Base-by-base conservation (phyloP, 805 yeast genomes). In the Wickerhamomyces queroliae region DNA sequence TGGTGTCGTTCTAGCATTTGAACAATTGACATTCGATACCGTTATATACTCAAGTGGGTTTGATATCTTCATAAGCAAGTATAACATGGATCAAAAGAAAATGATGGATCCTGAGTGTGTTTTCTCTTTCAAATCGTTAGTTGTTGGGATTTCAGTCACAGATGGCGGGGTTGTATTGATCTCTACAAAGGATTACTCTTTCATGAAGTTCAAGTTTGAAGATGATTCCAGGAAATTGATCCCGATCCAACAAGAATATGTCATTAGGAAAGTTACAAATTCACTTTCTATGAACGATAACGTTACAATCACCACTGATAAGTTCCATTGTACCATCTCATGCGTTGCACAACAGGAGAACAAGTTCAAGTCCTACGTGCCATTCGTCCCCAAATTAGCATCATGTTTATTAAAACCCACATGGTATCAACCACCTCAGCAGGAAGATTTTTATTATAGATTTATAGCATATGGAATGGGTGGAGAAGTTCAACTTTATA, bases 401-500 rank as follows among this genome's bases (percentile, higher is more conserved):
- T 33, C 37, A 22, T 61, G 67, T 39, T 38, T 47, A 2, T 50
- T 64, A 21, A 34, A 36, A 1, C 64, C 71, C 2, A 40, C 53
- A 16, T 68, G 73, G 72, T 46, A 36, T 24, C 4, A n/a, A n/a
- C n/a, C n/a, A n/a, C n/a, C n/a, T n/a, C n/a, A n/a, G n/a, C n/a
- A 30, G 6, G 28, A 31, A 1, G 28, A 37, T 16, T 3, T 36
- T 11, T 27, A 40, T 26, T 16, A 39, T 15, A 47, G 50, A 11
- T 58, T 63, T 40, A 19, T 55, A 15, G 46, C 54, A 30, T 54
- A 38, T 38, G 72, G 72, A 1, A 29, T 68, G 15, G 56, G 61
- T 30, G 74, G 74, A 4, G 69, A 64, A 31, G 41, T 67, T 7
- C 49, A 53, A 10, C 12, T 60, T 2, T 64, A 36, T 38, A 55